Evolutionary conservation across 129 eudicot genomes (phyloP), one percentile per base, ranked within the genome.

Genomic region (Artemisia tridentata): DNA sequence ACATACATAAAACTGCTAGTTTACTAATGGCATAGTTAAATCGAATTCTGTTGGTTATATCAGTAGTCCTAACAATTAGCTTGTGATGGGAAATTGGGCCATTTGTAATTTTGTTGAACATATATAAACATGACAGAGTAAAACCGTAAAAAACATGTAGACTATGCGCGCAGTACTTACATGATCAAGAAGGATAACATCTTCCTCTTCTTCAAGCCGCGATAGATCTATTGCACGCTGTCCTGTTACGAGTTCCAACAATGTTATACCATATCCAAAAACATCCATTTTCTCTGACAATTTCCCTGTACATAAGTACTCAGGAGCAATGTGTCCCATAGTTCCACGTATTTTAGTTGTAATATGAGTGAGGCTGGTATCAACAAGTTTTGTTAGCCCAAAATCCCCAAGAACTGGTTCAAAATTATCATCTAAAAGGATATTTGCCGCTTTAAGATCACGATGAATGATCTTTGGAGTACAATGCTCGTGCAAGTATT

Each of bases 261-360:
- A 87, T 4, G 98, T 93, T 13, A 93, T 76, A 27, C 98, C 98
- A 54, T 78, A 93, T 72, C 98, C 98, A 73, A 93, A 93, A 31
- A 92, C 97, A 63, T 93, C 98, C 0, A 97, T 89, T 73, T 89
- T 90, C 52, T 93, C 98, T 1, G 98, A 93, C 3, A 96, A 85
- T 79, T 89, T 93, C 61, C 98, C 98, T 0, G 98, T 93, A 34
- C 96, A 89, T 70, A 93, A 76, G 71, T 93, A 93, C 70, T 93
- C 98, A 0, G 97, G 98, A n/a, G 98, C 98, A 79, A 93, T 93
- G 81, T 93, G 98, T 61, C 96, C 98, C 98, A 93, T 93, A 2
- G 98, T 93, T 68, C 98, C 98, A 52, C 98, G 95, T 45, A 93
- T 86, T 82, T 87, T 92, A 69, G 98, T 93, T 20, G 98, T 93